Conservation (phyloP, 805 yeast genomes). For the Kluyveromyces starmeri region DNA sequence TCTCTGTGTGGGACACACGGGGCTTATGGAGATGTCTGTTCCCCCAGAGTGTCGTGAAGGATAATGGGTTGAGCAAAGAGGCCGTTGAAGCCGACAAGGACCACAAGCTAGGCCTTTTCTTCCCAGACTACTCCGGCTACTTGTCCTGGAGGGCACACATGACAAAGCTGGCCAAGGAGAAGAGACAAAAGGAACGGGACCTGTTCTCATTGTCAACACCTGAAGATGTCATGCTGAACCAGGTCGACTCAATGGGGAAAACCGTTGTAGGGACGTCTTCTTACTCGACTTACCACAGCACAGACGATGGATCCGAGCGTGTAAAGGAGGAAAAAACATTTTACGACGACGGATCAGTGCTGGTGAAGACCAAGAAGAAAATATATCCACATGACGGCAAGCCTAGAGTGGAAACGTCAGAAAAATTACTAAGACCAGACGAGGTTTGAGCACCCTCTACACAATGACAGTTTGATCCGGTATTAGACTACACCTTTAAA, state of each 20-base stretch:
- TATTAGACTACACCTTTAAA: too few species aligned
- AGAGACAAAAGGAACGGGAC: conserved; percentile 20
- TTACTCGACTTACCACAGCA: conserved; percentile 29
- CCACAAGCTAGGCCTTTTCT: conserved; percentile 50
- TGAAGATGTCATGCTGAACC: conserved; percentile 21
- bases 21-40: conserved; percentile 92
- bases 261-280: conserved; percentile 33
- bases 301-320: conserved; percentile 39
- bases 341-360: conserved; percentile 37
- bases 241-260: conserved; percentile 12
- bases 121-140: conserved; percentile 54
- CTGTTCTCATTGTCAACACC: conserved; percentile 10
- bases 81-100: conserved; percentile 40
- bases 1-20: conserved; percentile 69
- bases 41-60: conserved; percentile 42
- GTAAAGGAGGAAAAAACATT: conserved; percentile 30
- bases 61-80: conserved; percentile 42
- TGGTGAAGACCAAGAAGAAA: conserved; percentile 32
- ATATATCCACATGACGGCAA: conserved; percentile 32
- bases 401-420: conserved; percentile 27
- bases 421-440: conserved; percentile 11
- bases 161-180: conserved; percentile 36
- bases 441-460: too few species aligned
- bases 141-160: conserved; percentile 60
- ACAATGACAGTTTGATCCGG: too few species aligned